Evolutionary conservation across 306 rosid species (phyloP).

Genomic region (Clitoria ternatea): DNA sequence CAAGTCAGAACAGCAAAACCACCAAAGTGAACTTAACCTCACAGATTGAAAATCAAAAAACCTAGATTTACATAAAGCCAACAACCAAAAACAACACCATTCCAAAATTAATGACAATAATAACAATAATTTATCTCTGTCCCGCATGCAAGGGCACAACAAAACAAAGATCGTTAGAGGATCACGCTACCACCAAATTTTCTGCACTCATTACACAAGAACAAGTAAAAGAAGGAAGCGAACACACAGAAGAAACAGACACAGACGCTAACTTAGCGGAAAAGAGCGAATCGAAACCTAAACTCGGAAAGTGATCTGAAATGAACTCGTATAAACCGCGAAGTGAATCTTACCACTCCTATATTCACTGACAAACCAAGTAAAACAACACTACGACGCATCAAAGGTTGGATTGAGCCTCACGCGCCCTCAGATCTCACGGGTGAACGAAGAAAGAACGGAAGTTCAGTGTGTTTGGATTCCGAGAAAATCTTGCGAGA

Average conservation of each 20-base stretch:
- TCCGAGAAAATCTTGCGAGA: slow-evolving; percentile 41
- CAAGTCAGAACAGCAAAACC: not conserved
- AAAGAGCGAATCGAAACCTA: not conserved
- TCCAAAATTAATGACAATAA: not conserved
- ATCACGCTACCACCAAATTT: slow-evolving; percentile 15
- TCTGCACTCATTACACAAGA: slow-evolving; percentile 5
- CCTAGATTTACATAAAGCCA: slow-evolving; percentile 13
- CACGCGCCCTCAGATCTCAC: slow-evolving; percentile 42
- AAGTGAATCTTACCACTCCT: slow-evolving; percentile 50
- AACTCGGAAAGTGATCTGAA: slow-evolving; percentile 28
- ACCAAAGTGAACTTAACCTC: not conserved
- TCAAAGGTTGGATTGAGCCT: not conserved
- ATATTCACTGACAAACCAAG: slow-evolving; percentile 30
- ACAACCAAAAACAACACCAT: not conserved
- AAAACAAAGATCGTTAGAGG: not conserved
- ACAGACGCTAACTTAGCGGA: not conserved
- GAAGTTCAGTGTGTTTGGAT: slow-evolving; percentile 26
- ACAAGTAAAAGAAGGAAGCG: not conserved
- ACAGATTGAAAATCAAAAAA: too few relatives aligned
- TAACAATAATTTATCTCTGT: not conserved
- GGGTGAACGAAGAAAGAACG: not conserved
- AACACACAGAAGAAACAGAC: not conserved
- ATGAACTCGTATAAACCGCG: too few relatives aligned
- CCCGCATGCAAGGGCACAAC: not conserved
- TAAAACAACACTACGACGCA: not conserved